Evolutionary conservation across 805 yeast genomes (phyloP), one percentile per base, ranked within the genome.

Genomic region (Suhomyces faveliae): DNA sequence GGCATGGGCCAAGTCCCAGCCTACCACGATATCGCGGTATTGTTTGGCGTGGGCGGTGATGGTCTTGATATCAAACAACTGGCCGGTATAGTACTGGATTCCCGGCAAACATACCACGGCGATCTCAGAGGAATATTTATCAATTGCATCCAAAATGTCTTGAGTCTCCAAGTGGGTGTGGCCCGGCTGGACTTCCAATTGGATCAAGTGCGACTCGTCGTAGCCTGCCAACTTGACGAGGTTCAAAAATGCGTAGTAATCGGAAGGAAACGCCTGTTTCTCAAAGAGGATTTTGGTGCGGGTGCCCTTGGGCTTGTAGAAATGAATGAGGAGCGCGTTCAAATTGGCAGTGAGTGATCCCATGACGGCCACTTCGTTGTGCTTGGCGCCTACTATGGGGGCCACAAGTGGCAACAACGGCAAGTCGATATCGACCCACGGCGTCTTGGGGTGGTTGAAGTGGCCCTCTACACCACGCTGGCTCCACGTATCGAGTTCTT

Each of bases 1-100:
- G 1, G 95, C 96, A 63, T 91, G 98, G 1, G 98, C 98, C 55
- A 91, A 73, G 64, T 91, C 98, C 97, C 97, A 91, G 1, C 97
- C 97, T 23, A 84, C 87, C 1, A 78, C 70, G 29, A 87, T 76
- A 21, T 68, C 78, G 10, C 20, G 37, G 49, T 58, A 61, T 4
- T 46, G 15, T 48, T 87, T 84, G 4, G 85, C 90, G 41, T 69
- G 70, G 7, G 60, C 58, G 0, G 97, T 90, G 57, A 91, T 89
- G n/a, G 63, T 63, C 43, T 73, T 74, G 30, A 91, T 87, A 43
- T 89, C 88, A 58, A 91, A 90, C 21, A 75, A 72, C 66, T 91
- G 98, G 6, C 98, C 98, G 0, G 97, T 81, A 65, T 90, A 92
- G 70, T 85, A 91, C 62, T 91, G 98, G 50, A 91, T 81, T 0